Percentiles rank a stretch among this genome's conserved stretches.
These are phyloP conservation scores for Heliamphora exappendiculata DNA, from an alignment of 148 eudicot species.

Conservation along the genomic window DNA sequence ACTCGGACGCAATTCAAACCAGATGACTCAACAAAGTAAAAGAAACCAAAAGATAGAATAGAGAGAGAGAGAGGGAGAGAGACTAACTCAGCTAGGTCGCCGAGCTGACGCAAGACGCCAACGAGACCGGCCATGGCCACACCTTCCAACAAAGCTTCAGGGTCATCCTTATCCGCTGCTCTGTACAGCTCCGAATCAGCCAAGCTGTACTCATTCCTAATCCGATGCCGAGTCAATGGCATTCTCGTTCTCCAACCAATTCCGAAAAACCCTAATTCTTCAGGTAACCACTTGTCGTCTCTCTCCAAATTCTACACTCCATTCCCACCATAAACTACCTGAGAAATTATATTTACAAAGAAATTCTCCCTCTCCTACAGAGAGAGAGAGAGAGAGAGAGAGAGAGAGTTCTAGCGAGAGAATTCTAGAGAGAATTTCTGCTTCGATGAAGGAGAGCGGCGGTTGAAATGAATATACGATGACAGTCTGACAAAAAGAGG, in stretches of 20 bases:
- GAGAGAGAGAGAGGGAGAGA: conserved; percentile 3
- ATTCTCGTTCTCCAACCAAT: conserved; percentile 23
- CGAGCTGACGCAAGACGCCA: conserved; percentile 92
- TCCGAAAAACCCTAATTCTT: conserved; percentile 8
- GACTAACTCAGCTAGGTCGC: conserved; percentile 88
- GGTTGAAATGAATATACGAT: conserved; percentile 8
- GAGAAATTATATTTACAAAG: not conserved
- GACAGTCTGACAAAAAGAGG: too few relatives aligned
- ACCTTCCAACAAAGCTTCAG: conserved; percentile 91
- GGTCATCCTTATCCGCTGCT: conserved; percentile 87
- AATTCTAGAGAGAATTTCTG: not conserved
- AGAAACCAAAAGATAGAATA: not conserved
- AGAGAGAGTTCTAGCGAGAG: not conserved
- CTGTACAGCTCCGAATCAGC: conserved; percentile 87
- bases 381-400: not conserved
- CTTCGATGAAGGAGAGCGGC: not conserved
- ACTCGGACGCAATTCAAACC: not conserved
- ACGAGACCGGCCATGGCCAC: conserved; percentile 98
- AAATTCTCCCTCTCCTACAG: too few relatives aligned
- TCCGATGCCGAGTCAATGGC: conserved; percentile 67
- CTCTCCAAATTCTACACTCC: not conserved
- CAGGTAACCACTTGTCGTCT: not conserved
- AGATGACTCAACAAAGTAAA: not conserved
- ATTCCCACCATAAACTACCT: conserved; percentile 6
- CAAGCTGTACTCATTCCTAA: conserved; percentile 79